Base-by-base conservation (phyloP, 305 asterid genomes). In the Caryopteris hybrid region DNA sequence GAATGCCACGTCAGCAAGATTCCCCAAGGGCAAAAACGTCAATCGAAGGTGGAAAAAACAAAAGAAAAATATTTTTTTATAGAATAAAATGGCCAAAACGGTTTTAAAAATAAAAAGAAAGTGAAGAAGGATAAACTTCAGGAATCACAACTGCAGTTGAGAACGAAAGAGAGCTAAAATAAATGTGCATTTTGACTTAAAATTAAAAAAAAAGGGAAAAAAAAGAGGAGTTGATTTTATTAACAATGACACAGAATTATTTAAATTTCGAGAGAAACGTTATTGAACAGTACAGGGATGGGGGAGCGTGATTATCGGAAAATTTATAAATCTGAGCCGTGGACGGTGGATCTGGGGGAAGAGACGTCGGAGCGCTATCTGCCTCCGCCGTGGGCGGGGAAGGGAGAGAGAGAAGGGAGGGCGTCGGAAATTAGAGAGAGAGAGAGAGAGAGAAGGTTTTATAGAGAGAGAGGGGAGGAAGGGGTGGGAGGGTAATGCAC, bases 1-100 rank as follows among this genome's bases (percentile, higher is more conserved):
- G 31, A 34, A 41, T 42, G 79, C 79, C 83, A 78, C 81, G 79
- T 74, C 76, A 65, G 79, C 79, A 8, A 41, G 62, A 76, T 34
- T 66, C 72, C n/a, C 29, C 18, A 47, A 48, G 77, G 77, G 74
- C 68, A 62, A 27, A 61, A 43, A 1, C 3, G 70, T 68, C 76
- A 34, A 3, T 71, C 62, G 53, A 20, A 4, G 53, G 46, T 7
- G 59, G 36, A 43, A 74, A 50, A 29, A 33, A 29, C 22, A 33
- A 18, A 54, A 42, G 41, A 66, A 29, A 58, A 72, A 47, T 20
- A 52, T 7, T 14, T 6, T 29, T 31, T 55, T 53, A 62, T 17
- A 25, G 45, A 64, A 43, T 17, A 14, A 54, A 50, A 66, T 21
- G 10, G 66, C 73, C 68, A 41, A 69, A 67, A 55, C 64, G 62